Evolutionary conservation across 2,329 filamentous ascomycete species (phyloP).

Genomic region (Fusarium robinianum): DNA sequence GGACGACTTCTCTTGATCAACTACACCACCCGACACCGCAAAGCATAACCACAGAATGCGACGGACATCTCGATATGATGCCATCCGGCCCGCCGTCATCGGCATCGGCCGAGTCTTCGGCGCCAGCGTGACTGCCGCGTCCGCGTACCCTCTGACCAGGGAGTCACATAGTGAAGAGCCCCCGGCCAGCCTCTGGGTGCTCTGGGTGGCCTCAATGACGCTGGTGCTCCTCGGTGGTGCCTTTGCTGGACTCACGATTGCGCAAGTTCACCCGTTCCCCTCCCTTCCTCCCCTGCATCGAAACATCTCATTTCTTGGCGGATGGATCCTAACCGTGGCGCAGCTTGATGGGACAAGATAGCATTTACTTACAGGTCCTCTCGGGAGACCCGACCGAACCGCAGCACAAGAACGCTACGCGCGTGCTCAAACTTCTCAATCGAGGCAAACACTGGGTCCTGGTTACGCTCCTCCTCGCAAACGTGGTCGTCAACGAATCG

Average conservation of each 20-base stretch:
- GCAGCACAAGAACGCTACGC: conserved; percentile 84
- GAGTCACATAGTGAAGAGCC: conserved; percentile 53
- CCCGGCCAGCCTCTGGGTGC: conserved; percentile 74
- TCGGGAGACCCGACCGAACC: conserved; percentile 79
- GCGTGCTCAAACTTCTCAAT: conserved; percentile 78
- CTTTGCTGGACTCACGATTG: conserved; percentile 92
- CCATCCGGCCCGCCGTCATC: conserved; percentile 54
- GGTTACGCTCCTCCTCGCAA: conserved; percentile 89
- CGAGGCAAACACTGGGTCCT: conserved; percentile 98
- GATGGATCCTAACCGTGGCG: conserved; percentile 24
- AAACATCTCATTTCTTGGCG: conserved; percentile 20
- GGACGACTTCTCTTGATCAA: conserved; percentile 4
- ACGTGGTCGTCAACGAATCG: conserved; percentile 98
- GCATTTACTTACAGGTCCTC: conserved; percentile 96
- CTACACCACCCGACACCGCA: background rate
- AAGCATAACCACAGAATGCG: conserved; percentile 33
- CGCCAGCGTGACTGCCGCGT: conserved; percentile 53
- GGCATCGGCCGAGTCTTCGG: conserved; percentile 57
- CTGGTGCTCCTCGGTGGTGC: conserved; percentile 88
- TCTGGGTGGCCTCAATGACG: conserved; percentile 75
- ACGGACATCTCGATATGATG: conserved; percentile 43
- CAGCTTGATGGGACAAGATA: conserved; percentile 74
- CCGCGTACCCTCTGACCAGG: conserved; percentile 50
- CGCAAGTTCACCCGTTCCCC: conserved; percentile 61
- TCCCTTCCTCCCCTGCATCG: too few relatives aligned